These are phyloP conservation scores for Sporothrix pallida DNA, from an alignment of 2,329 filamentous ascomycete genomes.

Conservation along the genomic window DNA sequence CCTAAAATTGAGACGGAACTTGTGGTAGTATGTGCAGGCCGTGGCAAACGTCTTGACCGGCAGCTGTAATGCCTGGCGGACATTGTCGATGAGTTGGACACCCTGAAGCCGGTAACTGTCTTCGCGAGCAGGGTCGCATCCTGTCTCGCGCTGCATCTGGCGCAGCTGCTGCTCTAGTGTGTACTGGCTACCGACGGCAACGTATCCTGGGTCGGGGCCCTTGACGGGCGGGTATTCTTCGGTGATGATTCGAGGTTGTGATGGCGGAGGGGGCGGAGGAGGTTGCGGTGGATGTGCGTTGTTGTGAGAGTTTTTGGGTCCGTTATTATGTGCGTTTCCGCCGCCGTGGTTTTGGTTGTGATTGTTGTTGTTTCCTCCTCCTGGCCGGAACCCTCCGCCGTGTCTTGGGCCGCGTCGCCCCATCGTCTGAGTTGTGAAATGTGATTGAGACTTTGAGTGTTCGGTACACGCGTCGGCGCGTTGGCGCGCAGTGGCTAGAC, in stretches of 20 bases:
- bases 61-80: conserved; percentile 79
- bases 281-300: background rate
- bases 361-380: background rate
- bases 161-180: conserved; percentile 82
- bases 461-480: background rate
- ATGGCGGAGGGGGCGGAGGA: background rate
- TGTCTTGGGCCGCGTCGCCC: conserved; percentile 35
- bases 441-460: background rate
- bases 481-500: background rate
- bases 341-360: background rate
- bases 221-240: conserved; percentile 36
- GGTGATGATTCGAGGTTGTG: conserved; percentile 21
- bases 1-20: conserved; percentile 85
- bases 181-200: conserved; percentile 68
- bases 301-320: background rate
- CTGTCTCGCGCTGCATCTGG: conserved; percentile 70
- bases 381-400: conserved; percentile 30
- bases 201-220: conserved; percentile 50
- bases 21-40: conserved; percentile 90
- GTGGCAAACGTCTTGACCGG: conserved; percentile 92
- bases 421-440: conserved; percentile 29
- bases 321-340: background rate
- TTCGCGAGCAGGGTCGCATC: conserved; percentile 77
- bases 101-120: conserved; percentile 82
- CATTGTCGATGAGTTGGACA: conserved; percentile 85